Evolutionary conservation across 2,329 filamentous ascomycete species (phyloP).

Genomic region (Cercospora canescens): DNA sequence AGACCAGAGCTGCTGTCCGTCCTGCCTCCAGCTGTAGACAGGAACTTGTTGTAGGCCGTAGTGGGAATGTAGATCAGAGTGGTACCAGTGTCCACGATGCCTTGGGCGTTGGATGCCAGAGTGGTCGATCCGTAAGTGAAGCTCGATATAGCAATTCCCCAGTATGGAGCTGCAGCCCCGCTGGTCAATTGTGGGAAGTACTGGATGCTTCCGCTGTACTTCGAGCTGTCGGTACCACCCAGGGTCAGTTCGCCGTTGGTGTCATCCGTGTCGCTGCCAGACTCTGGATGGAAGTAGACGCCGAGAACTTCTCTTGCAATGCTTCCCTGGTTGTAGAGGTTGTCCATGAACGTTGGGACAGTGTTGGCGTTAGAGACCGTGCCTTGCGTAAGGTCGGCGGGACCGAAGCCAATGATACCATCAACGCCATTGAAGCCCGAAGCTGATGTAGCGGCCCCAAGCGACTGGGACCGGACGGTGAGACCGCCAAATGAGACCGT

Average conservation of each 20-base stretch:
- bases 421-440: constrained; percentile 21
- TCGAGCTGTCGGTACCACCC: constrained; percentile 52
- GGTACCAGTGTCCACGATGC: constrained; percentile 46
- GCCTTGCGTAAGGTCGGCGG: constrained; percentile 21
- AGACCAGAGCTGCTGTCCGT: constrained; percentile 26
- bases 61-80: constrained; percentile 43
- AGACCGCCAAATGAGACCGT: constrained; percentile 20
- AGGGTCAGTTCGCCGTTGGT: constrained; percentile 25
- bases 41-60: constrained; percentile 28
- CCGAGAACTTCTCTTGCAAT: constrained; percentile 25
- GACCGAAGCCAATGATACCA: constrained; percentile 24
- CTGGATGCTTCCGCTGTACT: constrained; percentile 56
- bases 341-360: constrained; percentile 27
- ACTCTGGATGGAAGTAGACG: constrained; percentile 25
- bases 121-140: constrained; percentile 22
- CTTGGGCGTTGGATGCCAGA: constrained; percentile 35
- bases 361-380: constrained; percentile 25
- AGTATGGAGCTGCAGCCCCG: constrained; percentile 56
- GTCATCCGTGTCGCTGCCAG: constrained; percentile 22
- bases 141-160: constrained; percentile 21
- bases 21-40: constrained; percentile 19
- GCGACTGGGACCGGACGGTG: constrained; percentile 18
- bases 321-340: constrained; percentile 21
- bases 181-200: constrained; percentile 56
- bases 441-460: constrained; percentile 18